phyloP scores from a whole-genome alignment of 2,329 filamentous ascomycete species.

The Curvularia lunata region DNA sequence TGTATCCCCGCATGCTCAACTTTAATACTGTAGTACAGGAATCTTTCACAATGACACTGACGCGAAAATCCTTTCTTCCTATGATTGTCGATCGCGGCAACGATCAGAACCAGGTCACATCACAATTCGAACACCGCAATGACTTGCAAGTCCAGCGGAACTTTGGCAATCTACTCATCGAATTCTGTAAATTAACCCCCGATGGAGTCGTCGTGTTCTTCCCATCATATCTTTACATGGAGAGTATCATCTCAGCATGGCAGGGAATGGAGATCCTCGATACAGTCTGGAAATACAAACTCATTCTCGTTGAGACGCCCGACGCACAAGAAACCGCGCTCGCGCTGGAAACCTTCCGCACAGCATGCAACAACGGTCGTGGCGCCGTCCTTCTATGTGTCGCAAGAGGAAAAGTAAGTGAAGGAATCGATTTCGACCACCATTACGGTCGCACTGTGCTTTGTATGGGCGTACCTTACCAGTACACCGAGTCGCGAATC shows the following conservation, averaged over 20 bases:
- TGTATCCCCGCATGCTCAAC: conserved; percentile 98
- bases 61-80: conserved; percentile 90
- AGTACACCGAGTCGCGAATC: conserved; percentile 97
- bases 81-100: conserved; percentile 97
- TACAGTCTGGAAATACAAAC: conserved; percentile 98
- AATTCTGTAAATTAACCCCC: conserved; percentile 94
- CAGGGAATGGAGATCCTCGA: conserved; percentile 98
- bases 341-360: conserved; percentile 94
- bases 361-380: conserved; percentile 94
- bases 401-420: conserved; percentile 93
- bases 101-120: conserved; percentile 91
- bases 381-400: conserved; percentile 94
- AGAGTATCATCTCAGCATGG: conserved; percentile 99
- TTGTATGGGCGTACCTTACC: conserved; percentile 96
- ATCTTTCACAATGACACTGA: conserved; percentile 96
- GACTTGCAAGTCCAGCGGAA: conserved; percentile 97
- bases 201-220: conserved; percentile 99
- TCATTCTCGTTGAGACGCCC: conserved; percentile 96
- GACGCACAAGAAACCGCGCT: conserved; percentile 97
- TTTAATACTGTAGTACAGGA: conserved; percentile 93
- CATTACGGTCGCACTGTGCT: conserved; percentile 96
- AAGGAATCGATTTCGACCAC: conserved; percentile 99
- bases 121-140: conserved; percentile 92
- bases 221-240: conserved; percentile 98
- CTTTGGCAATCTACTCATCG: conserved; percentile 89